Evolutionary conservation across 768 basidiomycete genomes (phyloP), one percentile per base, ranked within the genome.

Genomic region (Mycena alexandri): DNA sequence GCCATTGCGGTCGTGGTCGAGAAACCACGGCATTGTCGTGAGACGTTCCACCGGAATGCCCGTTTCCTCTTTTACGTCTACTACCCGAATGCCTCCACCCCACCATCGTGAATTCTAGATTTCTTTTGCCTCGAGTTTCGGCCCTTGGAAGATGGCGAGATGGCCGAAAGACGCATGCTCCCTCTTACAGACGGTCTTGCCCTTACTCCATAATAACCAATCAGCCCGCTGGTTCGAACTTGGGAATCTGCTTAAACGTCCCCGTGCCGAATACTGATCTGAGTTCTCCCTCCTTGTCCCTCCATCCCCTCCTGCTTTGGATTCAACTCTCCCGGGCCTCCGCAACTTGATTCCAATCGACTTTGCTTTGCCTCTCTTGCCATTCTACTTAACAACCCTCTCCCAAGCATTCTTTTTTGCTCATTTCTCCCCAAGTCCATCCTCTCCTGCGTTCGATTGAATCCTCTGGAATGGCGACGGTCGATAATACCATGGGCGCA

Each of bases 401-500:
- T n/a, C n/a, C n/a, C n/a, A n/a, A n/a, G n/a, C n/a, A n/a, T n/a
- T n/a, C n/a, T n/a, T n/a, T n/a, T n/a, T n/a, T n/a, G n/a, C n/a
- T n/a, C n/a, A n/a, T n/a, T n/a, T n/a, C n/a, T n/a, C n/a, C n/a
- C n/a, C n/a, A n/a, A n/a, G n/a, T n/a, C 29, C 29, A 29, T 29
- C 29, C 29, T 6, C 29, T 29, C 29, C 29, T 29, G 29, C 29
- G 29, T 29, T 29, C 29, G 6, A 29, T 6, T 29, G 6, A 29
- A 29, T 29, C 29, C 29, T 29, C 29, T 29, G 33, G 22, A 7
- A 70, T 70, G 65, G 53, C 65, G 2, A 55, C 56, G 24, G 50
- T 71, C 57, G 63, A 65, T 47, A 67, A 67, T 29, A 71, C 70
- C 17, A 71, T 71, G 62, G 70, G 70, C 25, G 56, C 53, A 46